Evolutionary conservation across 371 early-diverging fungal species (phyloP).

Genomic region (Dipsacomyces acuminosporus): DNA sequence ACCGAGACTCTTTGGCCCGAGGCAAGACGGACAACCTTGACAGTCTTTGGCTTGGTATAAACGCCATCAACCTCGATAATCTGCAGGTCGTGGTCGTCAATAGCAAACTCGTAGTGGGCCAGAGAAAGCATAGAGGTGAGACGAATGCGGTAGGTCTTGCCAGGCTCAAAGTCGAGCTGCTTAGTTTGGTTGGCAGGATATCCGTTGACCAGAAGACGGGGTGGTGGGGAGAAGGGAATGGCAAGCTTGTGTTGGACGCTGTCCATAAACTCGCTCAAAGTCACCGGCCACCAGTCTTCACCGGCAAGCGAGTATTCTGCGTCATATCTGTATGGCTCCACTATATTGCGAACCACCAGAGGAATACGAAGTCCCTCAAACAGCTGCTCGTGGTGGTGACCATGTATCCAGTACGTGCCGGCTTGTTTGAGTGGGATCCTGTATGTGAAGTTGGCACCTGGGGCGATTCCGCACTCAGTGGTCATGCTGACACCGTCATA

Average conservation of each 20-base stretch:
- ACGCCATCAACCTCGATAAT: slow-evolving; percentile 72
- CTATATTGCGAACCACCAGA: slow-evolving; percentile 50
- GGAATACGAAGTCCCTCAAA: slow-evolving; percentile 52
- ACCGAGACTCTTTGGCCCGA: slow-evolving; percentile 62
- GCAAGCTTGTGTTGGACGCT: background rate
- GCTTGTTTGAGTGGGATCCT: slow-evolving; percentile 46
- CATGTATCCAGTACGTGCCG: slow-evolving; percentile 57
- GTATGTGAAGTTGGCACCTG: slow-evolving; percentile 50
- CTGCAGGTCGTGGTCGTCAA: slow-evolving; percentile 65
- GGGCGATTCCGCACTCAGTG: slow-evolving; percentile 53
- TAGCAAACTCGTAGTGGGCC: slow-evolving; percentile 63
- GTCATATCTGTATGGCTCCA: slow-evolving; percentile 47
- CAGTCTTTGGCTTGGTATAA: slow-evolving; percentile 52
- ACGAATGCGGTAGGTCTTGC: slow-evolving; percentile 73
- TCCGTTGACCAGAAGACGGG: background rate
- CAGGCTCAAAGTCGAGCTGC: slow-evolving; percentile 54
- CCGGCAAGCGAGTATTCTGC: slow-evolving; percentile 48
- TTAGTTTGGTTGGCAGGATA: slow-evolving; percentile 29
- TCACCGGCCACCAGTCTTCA: slow-evolving; percentile 46
- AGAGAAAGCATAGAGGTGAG: slow-evolving; percentile 67
- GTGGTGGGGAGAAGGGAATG: background rate
- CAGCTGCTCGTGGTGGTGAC: slow-evolving; percentile 44
- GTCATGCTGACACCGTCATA: slow-evolving; percentile 65
- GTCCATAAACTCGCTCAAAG: background rate
- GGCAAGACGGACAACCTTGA: slow-evolving; percentile 51